A percentile compares a stretch with the other conserved stretches of the same genome.
Conservation (phyloP, 805 yeast genomes). For the Saturnispora dispora region DNA sequence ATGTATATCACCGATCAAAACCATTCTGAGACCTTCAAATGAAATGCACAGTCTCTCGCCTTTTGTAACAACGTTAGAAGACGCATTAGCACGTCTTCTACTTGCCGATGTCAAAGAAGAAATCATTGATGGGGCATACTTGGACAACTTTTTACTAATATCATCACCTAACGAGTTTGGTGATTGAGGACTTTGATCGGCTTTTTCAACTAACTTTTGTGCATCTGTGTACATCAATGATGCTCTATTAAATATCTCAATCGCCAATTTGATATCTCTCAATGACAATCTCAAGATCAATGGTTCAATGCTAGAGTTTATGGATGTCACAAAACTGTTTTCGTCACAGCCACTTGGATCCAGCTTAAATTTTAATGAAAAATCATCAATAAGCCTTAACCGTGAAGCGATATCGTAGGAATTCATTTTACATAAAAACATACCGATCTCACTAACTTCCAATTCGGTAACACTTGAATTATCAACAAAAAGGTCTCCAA, state of each 20-base stretch:
- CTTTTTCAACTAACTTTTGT: conserved; percentile 9
- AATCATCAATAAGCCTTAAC: conserved; percentile 78
- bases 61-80: conserved; percentile 39
- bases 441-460: conserved; percentile 70
- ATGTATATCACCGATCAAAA: conserved; percentile 82
- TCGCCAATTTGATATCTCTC: conserved; percentile 76
- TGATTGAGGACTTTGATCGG: conserved; percentile 19
- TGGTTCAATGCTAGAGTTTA: conserved; percentile 71
- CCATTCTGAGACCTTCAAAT: conserved; percentile 70
- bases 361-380: conserved; percentile 64
- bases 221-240: conserved; percentile 37
- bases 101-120: conserved; percentile 38
- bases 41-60: conserved; percentile 62
- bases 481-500: conserved; percentile 66
- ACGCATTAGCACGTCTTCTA: conserved; percentile 11
- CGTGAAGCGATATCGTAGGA: conserved; percentile 43
- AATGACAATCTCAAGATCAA: conserved; percentile 72
- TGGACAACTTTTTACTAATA: conserved; percentile 48
- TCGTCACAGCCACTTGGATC: conserved; percentile 62
- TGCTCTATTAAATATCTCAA: conserved; percentile 64
- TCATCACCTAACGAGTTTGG: conserved; percentile 44
- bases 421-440: conserved; percentile 76
- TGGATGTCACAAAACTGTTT: conserved; percentile 48
- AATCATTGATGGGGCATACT: conserved; percentile 60
- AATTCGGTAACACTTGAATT: conserved; percentile 59